Percentiles rank a stretch among this genome's conserved stretches.
phyloP scores from a whole-genome alignment of 2,329 filamentous ascomycete species.

The Ceratocystis alfenasii region DNA sequence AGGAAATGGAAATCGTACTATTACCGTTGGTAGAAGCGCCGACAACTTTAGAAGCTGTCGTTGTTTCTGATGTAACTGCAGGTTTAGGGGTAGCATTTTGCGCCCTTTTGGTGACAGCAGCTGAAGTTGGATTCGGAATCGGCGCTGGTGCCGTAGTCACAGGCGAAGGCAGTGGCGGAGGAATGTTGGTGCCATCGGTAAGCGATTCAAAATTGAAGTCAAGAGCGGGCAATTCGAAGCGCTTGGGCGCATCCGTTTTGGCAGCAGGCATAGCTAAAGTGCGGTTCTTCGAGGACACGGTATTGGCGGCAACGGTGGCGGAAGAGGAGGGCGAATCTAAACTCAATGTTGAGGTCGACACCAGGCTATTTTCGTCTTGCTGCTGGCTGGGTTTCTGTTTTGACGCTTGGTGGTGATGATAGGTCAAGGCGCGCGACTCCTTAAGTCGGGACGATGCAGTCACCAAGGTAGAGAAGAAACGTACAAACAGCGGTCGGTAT shows the following conservation, averaged over 20 bases:
- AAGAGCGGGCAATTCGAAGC: slow-evolving; percentile 46
- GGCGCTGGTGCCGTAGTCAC: slow-evolving; percentile 24
- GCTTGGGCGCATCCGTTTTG: slow-evolving; percentile 20
- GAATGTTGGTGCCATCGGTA: slow-evolving; percentile 50
- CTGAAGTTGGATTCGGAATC: not conserved
- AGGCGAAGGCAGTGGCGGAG: slow-evolving; percentile 46
- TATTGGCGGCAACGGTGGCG: too few relatives aligned
- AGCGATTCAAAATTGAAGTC: slow-evolving; percentile 48
- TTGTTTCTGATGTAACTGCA: slow-evolving; percentile 22
- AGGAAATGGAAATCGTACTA: slow-evolving; percentile 30
- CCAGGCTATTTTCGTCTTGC: not conserved
- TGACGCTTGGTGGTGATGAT: slow-evolving; percentile 14
- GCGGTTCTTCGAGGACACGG: slow-evolving; percentile 7
- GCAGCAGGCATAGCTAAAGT: slow-evolving; percentile 15
- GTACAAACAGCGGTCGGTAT: slow-evolving; percentile 19
- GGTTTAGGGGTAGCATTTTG: slow-evolving; percentile 1
- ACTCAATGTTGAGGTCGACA: not conserved
- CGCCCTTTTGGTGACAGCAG: slow-evolving; percentile 2
- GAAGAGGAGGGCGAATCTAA: not conserved
- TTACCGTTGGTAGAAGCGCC: slow-evolving; percentile 28
- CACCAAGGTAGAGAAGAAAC: slow-evolving; percentile 19
- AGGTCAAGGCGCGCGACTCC: slow-evolving; percentile 20
- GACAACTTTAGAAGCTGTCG: slow-evolving; percentile 5
- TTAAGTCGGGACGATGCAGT: slow-evolving; percentile 18
- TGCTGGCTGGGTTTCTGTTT: not conserved